Evolutionary conservation across 1,284 basidiomycete genomes (phyloP).

Genomic region (Cryptococcus floricola): DNA sequence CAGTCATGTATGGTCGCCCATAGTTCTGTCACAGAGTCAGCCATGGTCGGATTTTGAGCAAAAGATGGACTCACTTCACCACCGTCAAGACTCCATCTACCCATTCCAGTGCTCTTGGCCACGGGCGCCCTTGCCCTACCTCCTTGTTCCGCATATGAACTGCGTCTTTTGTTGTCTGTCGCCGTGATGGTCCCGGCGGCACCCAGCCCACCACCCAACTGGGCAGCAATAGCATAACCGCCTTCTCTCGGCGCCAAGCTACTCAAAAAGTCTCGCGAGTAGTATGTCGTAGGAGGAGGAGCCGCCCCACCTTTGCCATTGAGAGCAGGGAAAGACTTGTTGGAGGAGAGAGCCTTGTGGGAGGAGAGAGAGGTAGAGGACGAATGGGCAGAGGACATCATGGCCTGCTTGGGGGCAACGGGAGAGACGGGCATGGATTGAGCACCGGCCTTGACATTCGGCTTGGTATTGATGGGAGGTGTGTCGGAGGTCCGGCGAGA

Average conservation of each 20-base stretch:
- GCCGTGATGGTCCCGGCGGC: conserved; percentile 20
- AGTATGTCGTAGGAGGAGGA: conserved; percentile 28
- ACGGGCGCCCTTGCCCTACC: conserved; percentile 29
- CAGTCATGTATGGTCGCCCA: conserved; percentile 24
- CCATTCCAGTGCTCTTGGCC: conserved; percentile 40
- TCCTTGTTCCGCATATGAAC: conserved; percentile 10
- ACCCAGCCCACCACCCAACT: conserved; percentile 30
- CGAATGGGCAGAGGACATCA: conserved; percentile 38
- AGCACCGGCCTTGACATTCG: conserved; percentile 6
- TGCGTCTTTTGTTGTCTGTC: conserved; percentile 28
- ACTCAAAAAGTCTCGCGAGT: conserved; percentile 41
- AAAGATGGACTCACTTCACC: conserved; percentile 28
- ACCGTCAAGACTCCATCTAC: conserved; percentile 41
- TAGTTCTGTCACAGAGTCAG: conserved; percentile 12
- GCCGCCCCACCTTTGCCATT: conserved; percentile 2
- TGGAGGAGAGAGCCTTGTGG: conserved; percentile 21
- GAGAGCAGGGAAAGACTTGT: conserved; percentile 29
- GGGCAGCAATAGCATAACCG: conserved; percentile 48
- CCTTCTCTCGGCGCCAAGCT: conserved; percentile 46
- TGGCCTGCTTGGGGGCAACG: not conserved
- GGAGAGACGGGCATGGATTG: conserved; percentile 21
- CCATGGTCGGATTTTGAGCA: not conserved
- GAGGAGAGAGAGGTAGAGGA: conserved; percentile 38
- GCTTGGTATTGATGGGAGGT: not conserved
- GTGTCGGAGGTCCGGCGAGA: conserved; percentile 13